Percentiles rank a stretch among this genome's conserved stretches.
Conservation (phyloP, 805 yeast genomes). For the Wickerhamomyces sydowiorum region DNA sequence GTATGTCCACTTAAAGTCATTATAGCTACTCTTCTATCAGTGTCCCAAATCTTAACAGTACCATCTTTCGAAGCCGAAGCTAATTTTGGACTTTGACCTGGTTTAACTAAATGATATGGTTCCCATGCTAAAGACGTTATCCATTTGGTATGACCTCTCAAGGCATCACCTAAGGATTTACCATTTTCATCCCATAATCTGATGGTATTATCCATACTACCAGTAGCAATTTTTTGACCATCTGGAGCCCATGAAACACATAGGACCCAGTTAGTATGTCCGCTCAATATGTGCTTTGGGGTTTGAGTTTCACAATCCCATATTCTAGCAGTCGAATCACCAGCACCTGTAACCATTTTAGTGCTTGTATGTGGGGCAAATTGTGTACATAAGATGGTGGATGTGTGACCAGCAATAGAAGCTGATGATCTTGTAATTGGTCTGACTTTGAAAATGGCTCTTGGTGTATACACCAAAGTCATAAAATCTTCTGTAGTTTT, state of each 20-base stretch:
- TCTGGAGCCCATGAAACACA: constrained; percentile 91
- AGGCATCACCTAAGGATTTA: constrained; percentile 61
- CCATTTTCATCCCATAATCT: constrained; percentile 86
- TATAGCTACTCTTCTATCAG: constrained; percentile 57
- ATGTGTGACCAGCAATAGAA: constrained; percentile 92
- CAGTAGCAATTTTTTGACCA: constrained; percentile 89
- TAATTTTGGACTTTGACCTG: constrained; percentile 62
- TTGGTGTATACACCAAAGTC: constrained; percentile 87
- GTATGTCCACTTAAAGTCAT: constrained; percentile 83
- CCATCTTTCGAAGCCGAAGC: constrained; percentile 92
- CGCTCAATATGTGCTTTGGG: constrained; percentile 70
- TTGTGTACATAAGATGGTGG: constrained; percentile 85
- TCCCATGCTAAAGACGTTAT: constrained; percentile 90
- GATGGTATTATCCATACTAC: constrained; percentile 88
- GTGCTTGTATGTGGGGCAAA: constrained; percentile 89
- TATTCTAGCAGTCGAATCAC: constrained; percentile 90
- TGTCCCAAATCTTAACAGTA: constrained; percentile 85
- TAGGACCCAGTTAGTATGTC: constrained; percentile 92
- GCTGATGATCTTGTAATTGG: constrained; percentile 89
- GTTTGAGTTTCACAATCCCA: constrained; percentile 98
- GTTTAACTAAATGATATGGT: constrained; percentile 74
- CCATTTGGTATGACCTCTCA: constrained; percentile 85
- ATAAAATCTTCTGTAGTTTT: constrained; percentile 90
- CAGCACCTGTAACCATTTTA: constrained; percentile 90
- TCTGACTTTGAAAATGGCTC: constrained; percentile 89